phyloP scores from a whole-genome alignment of 805 yeast species.

The Wickerhamiella bombiphila region DNA sequence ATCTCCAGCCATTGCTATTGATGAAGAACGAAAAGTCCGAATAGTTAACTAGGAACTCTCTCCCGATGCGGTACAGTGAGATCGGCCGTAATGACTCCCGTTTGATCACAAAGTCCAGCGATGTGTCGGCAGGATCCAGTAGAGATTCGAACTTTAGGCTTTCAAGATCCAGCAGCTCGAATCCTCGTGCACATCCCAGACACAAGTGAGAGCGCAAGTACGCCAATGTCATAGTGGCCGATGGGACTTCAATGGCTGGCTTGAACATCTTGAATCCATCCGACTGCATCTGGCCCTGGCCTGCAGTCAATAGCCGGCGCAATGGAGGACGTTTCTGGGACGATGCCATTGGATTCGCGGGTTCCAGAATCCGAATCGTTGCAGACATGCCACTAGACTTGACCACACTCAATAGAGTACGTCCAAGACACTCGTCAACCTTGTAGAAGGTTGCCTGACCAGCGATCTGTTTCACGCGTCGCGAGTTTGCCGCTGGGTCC shows the following conservation, averaged over 20 bases:
- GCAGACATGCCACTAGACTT: slow-evolving; percentile 66
- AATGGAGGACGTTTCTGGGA: slow-evolving; percentile 27
- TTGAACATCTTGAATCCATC: slow-evolving; percentile 56
- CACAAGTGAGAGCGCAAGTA: slow-evolving; percentile 79
- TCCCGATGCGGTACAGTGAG: slow-evolving; percentile 79
- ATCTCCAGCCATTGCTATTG: slow-evolving; percentile 91
- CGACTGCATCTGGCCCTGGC: slow-evolving; percentile 24
- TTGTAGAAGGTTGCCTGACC: slow-evolving; percentile 84
- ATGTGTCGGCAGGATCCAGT: slow-evolving; percentile 96
- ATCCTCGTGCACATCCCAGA: slow-evolving; percentile 92
- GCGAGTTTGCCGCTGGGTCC: slow-evolving; percentile 32
- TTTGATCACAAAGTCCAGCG: slow-evolving; percentile 81
- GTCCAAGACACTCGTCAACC: slow-evolving; percentile 84
- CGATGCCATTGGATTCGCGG: slow-evolving; percentile 36
- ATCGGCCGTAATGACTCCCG: slow-evolving; percentile 75
- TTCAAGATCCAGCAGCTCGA: slow-evolving; percentile 80
- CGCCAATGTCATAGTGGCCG: slow-evolving; percentile 85
- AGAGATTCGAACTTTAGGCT: slow-evolving; percentile 77
- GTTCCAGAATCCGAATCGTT: slow-evolving; percentile 71
- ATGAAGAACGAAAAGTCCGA: slow-evolving; percentile 91
- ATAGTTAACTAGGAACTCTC: slow-evolving; percentile 76
- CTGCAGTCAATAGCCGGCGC: slow-evolving; percentile 25
- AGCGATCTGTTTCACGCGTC: slow-evolving; percentile 60
- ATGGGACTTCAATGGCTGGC: slow-evolving; percentile 58
- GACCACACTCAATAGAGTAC: slow-evolving; percentile 78